Base-by-base conservation (phyloP, 805 yeast species). In the Teunomyces tritomae region DNA sequence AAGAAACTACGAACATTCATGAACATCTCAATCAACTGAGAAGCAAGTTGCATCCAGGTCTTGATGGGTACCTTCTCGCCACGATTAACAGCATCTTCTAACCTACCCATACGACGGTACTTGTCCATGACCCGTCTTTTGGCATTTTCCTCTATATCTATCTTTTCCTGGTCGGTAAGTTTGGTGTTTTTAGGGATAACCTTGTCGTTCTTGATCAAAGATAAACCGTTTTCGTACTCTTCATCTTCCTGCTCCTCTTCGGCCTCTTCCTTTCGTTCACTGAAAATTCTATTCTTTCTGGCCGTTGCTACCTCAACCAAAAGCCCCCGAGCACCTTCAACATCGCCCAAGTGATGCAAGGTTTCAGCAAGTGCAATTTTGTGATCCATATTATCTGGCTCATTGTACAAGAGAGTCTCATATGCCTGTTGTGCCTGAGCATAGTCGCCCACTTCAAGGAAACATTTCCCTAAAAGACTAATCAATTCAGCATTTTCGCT, bases 31-130 rank as follows among this genome's bases (percentile, higher is more conserved):
- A 92, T 82, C 44, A 94, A 74, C 54, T 87, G 96, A 2, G 88
- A 79, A 0, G 92, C 96, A 4, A 83, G 71, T 50, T 89, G 88
- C 54, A 88, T 77, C 98, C 98, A 94, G 1, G 88, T 79, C 6
- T 77, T 73, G 2, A 82, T 77, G 0, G 94, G 87, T n/a, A 80
- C 82, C 11, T 64, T 67, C 52, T 84, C 85, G 3, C 77, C 49
- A 17, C 52, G 51, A 28, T 53, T 54, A 5, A 67, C 61, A 8
- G 69, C 63, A 7, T 62, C 70, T 49, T 66, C 67, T 44, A 85
- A 74, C 46, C 84, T 71, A 14, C 74, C 68, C 62, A 86, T 70
- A 51, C 85, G 71, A 10, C 76, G 73, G 57, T 69, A 81, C 49
- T 78, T 83, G 45, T 80, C 82, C 14, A 76, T 58, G 0, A 84